Evolutionary conservation across 129 eudicot species (phyloP).

Genomic region (Smallanthus sonchifolius): DNA sequence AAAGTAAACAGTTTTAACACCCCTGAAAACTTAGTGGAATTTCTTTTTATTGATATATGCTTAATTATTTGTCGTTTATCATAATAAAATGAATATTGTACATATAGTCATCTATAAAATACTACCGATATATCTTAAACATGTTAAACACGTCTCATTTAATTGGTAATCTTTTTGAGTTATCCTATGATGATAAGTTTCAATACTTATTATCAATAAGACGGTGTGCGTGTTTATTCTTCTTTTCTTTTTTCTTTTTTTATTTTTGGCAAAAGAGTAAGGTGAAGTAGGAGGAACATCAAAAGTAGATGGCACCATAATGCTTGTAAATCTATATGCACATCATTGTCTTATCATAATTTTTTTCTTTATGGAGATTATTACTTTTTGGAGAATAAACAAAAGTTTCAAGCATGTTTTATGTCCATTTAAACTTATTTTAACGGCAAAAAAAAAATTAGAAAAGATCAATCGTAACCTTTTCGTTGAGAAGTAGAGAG

Average conservation of each 20-base stretch:
- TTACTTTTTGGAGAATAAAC: neutral
- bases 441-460: too few relatives aligned
- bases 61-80: neutral
- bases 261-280: neutral
- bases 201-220: neutral
- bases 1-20: neutral
- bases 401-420: neutral
- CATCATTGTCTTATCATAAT: neutral
- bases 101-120: neutral
- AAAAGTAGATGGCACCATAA: conserved; percentile 3
- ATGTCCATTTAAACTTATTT: neutral
- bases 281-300: neutral
- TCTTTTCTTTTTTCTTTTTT: neutral
- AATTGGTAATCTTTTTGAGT: neutral
- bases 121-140: neutral
- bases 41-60: neutral
- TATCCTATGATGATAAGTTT: neutral
- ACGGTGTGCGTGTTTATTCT: neutral
- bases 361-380: neutral
- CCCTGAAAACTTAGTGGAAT: neutral
- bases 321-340: neutral
- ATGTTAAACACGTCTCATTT: neutral
- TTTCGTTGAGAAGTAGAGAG: too few relatives aligned
- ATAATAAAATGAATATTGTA: neutral
- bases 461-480: too few relatives aligned